Evolutionary conservation across 371 early-diverging fungal genomes (phyloP), one percentile per base, ranked within the genome.

Genomic region (Nematocida displodere): DNA sequence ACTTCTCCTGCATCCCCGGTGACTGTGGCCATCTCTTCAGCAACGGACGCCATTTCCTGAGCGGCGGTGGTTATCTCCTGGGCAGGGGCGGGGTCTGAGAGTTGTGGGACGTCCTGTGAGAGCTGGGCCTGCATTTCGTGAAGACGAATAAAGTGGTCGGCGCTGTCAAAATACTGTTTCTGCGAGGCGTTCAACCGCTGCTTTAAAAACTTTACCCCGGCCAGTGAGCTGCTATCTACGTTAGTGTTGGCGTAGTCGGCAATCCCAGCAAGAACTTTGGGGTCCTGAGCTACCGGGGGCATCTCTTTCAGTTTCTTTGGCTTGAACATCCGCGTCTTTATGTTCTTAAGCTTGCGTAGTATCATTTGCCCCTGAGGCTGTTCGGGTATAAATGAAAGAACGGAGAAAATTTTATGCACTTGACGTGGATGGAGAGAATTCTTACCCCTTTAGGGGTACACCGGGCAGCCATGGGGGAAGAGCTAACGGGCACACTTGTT

Each of bases 111-210:
- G n/a, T n/a, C n/a, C n/a, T n/a, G n/a, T n/a, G n/a, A n/a, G n/a
- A n/a, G n/a, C n/a, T n/a, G n/a, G n/a, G n/a, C n/a, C n/a, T n/a
- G n/a, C n/a, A 29, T 59, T 46, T 68, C 46, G 68, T 68, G 37
- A 5, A 68, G 4, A 7, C 47, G 55, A 34, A 71, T 33, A 36
- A 71, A 71, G 44, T 71, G 39, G 22, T 71, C 75, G 15, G 75
- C 75, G 33, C 75, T 71, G 58, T 71, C 75, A 49, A 71, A 71
- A 36, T 58, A 71, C 22, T 33, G 5, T 34, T 71, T 71, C 44
- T 71, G 29, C 13, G 75, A 29, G 3, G 52, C 75, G 44, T 56
- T 37, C 28, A 67, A 49, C 36, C 62, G 31, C 36, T 31, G 22
- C 20, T 62, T 46, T 17, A 67, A 15, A 31, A 56, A 54, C 33